These are phyloP conservation scores for Podaxis sp. DNA, from an alignment of 768 basidiomycete species.

Conservation along the genomic window DNA sequence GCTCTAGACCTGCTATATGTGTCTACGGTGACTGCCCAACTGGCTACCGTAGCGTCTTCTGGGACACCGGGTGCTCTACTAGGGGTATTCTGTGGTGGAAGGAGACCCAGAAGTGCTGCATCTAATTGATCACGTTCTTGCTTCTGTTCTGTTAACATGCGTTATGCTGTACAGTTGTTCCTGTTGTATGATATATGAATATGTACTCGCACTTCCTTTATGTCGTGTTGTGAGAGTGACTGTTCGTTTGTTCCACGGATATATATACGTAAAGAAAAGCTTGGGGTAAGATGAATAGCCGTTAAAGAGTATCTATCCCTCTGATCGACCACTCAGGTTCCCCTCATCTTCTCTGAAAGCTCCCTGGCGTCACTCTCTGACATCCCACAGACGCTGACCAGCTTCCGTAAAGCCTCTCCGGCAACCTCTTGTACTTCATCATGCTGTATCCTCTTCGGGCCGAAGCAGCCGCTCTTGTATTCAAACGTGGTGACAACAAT, in stretches of 20 bases:
- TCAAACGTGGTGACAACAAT: not conserved
- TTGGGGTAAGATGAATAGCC: not conserved
- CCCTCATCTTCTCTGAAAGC: constrained; percentile 1
- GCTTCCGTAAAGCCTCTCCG: not conserved
- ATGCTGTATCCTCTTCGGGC: not conserved
- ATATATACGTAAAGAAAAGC: no score
- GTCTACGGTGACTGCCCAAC: constrained; percentile 8
- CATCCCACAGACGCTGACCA: constrained; percentile 3
- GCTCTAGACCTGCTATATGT: not conserved
- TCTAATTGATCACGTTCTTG: not conserved
- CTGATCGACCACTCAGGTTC: not conserved
- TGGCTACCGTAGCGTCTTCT: constrained; percentile 6
- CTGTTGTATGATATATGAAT: not conserved
- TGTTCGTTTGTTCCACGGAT: no score
- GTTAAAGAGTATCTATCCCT: not conserved
- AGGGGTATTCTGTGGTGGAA: not conserved
- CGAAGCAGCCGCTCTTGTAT: not conserved
- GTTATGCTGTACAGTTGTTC: not conserved
- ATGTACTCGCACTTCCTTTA: no score
- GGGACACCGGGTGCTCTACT: constrained; percentile 5
- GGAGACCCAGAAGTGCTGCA: constrained; percentile 8
- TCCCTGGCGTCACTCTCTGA: not conserved
- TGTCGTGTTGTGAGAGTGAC: no score
- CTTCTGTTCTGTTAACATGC: not conserved
- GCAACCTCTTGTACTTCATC: not conserved